Evolutionary conservation across 2,329 filamentous ascomycete species (phyloP), one percentile per base, ranked within the genome.

Genomic region (Apiospora kogelbergensis): DNA sequence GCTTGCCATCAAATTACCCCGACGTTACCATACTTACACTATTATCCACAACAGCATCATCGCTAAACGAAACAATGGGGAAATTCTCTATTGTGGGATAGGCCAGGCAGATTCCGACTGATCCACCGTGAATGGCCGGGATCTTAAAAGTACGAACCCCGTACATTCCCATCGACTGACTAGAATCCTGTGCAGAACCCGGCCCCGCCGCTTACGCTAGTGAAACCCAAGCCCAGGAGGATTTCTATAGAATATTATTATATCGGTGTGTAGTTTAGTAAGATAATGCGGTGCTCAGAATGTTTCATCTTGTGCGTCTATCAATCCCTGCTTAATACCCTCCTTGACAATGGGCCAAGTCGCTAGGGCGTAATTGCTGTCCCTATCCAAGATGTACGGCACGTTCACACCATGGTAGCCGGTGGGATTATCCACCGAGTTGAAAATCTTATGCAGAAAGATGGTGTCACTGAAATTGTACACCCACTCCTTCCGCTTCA

Each of bases 401-500:
- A 63, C 57, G 17, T 40, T 63, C 30, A 63, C 57, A 5, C 57
- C 57, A 9, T 5, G 6, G 37, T 63, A 63, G 15, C 57, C 57
- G 30, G 30, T 33, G 5, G 57, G 57, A 11, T 33, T 37, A 17
- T 63, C 57, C 6, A 63, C 57, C 57, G 57, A 63, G 30, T 63
- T 63, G 57, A 63, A 63, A n/a, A 63, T 63, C 57, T 63, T 63
- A 17, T 65, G 63, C 33, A 64, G 46, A 46, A 41, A 68, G 37
- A 53, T 40, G 17, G 63, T 42, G 33, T 73, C 68, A 69, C 79
- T 79, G 77, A 70, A 77, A 70, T 73, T 76, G 70, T 78, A 74
- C 40, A 73, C 74, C 67, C 68, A 60, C 26, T 45, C 63, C 24
- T 37, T n/a, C 46, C 11, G 24, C 45, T n/a, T 15, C 22, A 22